These are phyloP conservation scores for Paecilomyces niveus DNA, from an alignment of 2,329 filamentous ascomycete species.

Conservation along the genomic window DNA sequence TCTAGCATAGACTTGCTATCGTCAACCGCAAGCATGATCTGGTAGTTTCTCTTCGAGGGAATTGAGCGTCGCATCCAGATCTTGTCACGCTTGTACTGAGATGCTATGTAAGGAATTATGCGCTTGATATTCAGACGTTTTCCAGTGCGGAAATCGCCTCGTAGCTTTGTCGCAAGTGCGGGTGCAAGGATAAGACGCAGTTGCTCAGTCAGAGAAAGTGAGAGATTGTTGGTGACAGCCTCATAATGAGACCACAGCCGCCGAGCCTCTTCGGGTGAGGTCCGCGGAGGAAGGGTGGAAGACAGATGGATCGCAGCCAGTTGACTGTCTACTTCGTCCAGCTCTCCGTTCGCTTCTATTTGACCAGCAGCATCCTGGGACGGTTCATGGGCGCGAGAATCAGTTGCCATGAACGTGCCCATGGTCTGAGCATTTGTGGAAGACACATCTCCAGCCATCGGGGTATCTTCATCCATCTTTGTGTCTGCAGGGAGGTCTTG, in stretches of 20 bases:
- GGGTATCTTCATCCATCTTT: constrained; percentile 42
- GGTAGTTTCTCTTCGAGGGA: constrained; percentile 89
- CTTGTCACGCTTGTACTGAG: constrained; percentile 97
- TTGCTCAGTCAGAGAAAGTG: constrained; percentile 84
- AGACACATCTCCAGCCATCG: constrained; percentile 26
- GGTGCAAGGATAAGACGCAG: constrained; percentile 92
- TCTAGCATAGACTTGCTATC: constrained; percentile 94
- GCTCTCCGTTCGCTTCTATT: constrained; percentile 38
- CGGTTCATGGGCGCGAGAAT: constrained; percentile 26
- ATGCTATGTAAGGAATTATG: constrained; percentile 98
- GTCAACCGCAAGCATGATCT: constrained; percentile 95
- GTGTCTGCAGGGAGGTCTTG: constrained; percentile 34
- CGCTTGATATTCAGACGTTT: constrained; percentile 99
- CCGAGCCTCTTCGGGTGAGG: constrained; percentile 54
- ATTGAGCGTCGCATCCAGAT: constrained; percentile 97
- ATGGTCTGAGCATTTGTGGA: constrained; percentile 33
- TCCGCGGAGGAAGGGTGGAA: constrained; percentile 38
- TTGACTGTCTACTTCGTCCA: constrained; percentile 45
- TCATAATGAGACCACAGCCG: constrained; percentile 82
- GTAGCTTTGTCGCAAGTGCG: constrained; percentile 90
- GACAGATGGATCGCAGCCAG: constrained; percentile 68
- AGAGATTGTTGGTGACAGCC: constrained; percentile 73
- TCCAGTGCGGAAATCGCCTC: constrained; percentile 91
- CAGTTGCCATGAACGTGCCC: constrained; percentile 49
- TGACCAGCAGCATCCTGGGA: constrained; percentile 23